Base-by-base conservation (phyloP, 1,284 basidiomycete genomes). In the Tylopilus orsonianus region DNA sequence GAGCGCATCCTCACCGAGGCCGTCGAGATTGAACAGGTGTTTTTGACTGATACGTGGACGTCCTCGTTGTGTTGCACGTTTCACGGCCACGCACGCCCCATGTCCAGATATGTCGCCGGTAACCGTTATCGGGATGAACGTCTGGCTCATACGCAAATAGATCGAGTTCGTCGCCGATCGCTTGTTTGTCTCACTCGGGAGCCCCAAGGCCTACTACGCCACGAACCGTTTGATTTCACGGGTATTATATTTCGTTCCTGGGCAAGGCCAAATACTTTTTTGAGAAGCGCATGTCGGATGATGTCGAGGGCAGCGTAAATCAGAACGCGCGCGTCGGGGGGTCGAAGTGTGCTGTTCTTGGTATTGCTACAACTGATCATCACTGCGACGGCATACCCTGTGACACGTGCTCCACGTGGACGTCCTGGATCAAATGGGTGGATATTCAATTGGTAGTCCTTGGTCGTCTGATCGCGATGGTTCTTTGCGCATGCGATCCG, bases 131-230 rank as follows among this genome's bases (percentile, higher is more conserved):
- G 87, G 87, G 56, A 94, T 93, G 87, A 93, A 93, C 62, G 69
- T 85, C 2, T 78, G 74, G 43, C 77, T 93, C 55, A 94, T 94
- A 91, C 80, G 83, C 65, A 90, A 93, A 65, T 98, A 97, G 77
- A 97, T 98, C 60, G 91, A 97, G 71, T 98, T 97, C 63, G 93
- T 97, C 43, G 95, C 95, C 41, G 94, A 97, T 65, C 85, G 93
- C 42, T 78, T 98, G 10, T 81, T 97, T 36, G 83, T 89, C 27
- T 79, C 89, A 8, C 80, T 97, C 22, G 93, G 93, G 37, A 90
- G 89, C 66, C 73, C 81, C 29, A 93, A 92, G 70, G 67, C 82
- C 52, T 97, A 90, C 75, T 75, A 84, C 62, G 71, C 75, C 9
- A 69, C 79, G 41, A 93, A 94, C 66, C 91, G 37, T 87, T 88